phyloP scores from a whole-genome alignment of 345 rosid species.

The Citrus maxima region DNA sequence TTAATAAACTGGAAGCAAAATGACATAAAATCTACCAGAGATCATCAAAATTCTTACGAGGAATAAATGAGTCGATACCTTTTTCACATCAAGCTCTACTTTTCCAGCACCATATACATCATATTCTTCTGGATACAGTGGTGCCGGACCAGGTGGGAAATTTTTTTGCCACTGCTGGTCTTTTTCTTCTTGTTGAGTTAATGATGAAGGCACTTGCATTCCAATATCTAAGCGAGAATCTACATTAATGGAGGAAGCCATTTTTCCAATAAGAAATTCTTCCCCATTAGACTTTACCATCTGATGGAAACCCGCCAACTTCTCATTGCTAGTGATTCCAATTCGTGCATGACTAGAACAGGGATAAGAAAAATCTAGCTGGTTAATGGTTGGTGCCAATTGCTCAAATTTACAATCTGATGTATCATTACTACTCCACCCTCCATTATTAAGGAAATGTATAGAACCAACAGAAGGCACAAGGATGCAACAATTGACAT shows the following conservation, averaged over 20 bases:
- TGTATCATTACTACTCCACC: not conserved
- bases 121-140: slow-evolving; percentile 4
- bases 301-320: slow-evolving; percentile 1
- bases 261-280: not conserved
- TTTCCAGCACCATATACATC: not conserved
- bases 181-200: not conserved
- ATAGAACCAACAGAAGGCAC: slow-evolving; percentile 6
- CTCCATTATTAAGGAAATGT: not conserved
- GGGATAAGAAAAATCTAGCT: not conserved
- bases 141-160: not conserved
- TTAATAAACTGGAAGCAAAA: not conserved
- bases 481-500: slow-evolving; percentile 6
- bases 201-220: not conserved
- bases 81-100: not conserved
- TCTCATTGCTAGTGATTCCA: not conserved
- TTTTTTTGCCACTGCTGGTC: not conserved
- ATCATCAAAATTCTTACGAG: not conserved
- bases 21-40: slow-evolving; percentile 6
- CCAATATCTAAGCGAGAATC: slow-evolving; percentile 4
- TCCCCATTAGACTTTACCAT: slow-evolving; percentile 5
- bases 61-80: not conserved
- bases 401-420: not conserved
- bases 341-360: not conserved
- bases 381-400: not conserved
- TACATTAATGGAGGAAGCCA: slow-evolving; percentile 7